Conservation (phyloP, 495 filamentous ascomycete species). For the Thermothielavioides terrestris region DNA sequence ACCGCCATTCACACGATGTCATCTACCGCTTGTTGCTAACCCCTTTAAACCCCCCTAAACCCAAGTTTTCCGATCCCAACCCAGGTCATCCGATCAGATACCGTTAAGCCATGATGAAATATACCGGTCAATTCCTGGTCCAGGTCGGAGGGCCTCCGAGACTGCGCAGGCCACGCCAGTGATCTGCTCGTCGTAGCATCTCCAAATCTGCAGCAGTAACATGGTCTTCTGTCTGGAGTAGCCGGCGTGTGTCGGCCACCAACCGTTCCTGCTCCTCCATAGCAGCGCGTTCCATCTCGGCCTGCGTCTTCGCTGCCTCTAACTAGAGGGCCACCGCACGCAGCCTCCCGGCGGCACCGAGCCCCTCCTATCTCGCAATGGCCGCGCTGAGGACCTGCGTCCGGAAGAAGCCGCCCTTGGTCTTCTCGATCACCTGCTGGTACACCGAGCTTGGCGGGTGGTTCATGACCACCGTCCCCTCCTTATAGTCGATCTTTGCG, state of each 20-base stretch:
- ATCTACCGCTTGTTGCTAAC: background rate
- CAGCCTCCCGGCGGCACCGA: no score
- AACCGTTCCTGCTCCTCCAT: no score
- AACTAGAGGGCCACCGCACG: no score
- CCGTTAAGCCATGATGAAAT: background rate
- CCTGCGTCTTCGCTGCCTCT: no score
- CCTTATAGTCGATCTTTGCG: conserved; percentile 98
- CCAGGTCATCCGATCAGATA: no score
- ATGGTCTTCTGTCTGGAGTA: no score
- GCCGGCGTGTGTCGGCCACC: no score
- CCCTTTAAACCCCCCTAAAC: background rate
- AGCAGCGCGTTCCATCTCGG: no score
- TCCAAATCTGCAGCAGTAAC: no score
- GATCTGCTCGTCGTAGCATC: no score
- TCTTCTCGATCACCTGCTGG: conserved; percentile 96
- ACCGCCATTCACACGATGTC: conserved; percentile 3
- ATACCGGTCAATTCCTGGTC: background rate
- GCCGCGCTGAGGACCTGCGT: conserved; percentile 64
- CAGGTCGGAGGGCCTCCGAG: no score
- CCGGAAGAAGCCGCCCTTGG: conserved; percentile 89
- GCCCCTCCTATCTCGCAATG: conserved; percentile 37
- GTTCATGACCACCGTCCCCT: conserved; percentile 98
- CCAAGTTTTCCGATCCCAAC: background rate
- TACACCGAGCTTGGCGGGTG: conserved; percentile 96
- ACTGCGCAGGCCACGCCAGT: no score